A percentile compares a stretch with the other conserved stretches of the same genome.
Evolutionary conservation across 192 early-diverging fungal species (phyloP).

Genomic region (Phycomyces blakesleeanus): DNA sequence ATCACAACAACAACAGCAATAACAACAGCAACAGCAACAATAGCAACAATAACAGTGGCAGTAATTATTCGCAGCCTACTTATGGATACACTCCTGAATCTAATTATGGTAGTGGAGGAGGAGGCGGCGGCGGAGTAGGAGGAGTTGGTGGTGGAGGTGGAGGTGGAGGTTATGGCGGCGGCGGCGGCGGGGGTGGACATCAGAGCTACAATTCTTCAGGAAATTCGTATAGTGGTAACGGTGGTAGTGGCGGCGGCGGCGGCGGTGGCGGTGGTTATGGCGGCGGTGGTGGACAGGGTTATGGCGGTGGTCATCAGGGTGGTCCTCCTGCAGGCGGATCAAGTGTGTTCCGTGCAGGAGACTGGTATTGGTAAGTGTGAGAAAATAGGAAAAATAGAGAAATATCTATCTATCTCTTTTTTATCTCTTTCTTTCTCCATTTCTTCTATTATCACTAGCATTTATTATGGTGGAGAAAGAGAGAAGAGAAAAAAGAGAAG

Average conservation of each 20-base stretch:
- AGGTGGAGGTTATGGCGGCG: slow-evolving; percentile 4
- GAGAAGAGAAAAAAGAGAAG: no score
- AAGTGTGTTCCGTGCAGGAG: slow-evolving; percentile 39
- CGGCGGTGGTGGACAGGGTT: slow-evolving; percentile 25
- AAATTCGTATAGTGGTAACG: slow-evolving; percentile 19
- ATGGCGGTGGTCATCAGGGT: slow-evolving; percentile 24
- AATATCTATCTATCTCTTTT: no score
- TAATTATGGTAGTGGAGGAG: slow-evolving; percentile 23
- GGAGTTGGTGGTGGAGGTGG: slow-evolving; percentile 5
- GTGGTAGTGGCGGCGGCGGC: slow-evolving; percentile 20
- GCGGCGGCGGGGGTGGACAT: slow-evolving; percentile 3
- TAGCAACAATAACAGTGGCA: slow-evolving; percentile 17
- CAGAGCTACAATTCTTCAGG: slow-evolving; percentile 19
- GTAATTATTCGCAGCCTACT: slow-evolving; percentile 6
- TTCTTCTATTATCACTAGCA: no score
- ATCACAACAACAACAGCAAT: slow-evolving; percentile 18
- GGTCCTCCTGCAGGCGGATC: slow-evolving; percentile 25
- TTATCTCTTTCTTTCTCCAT: not conserved
- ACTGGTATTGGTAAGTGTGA: slow-evolving; percentile 56
- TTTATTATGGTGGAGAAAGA: no score
- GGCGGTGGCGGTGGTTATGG: slow-evolving; percentile 19
- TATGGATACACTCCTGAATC: slow-evolving; percentile 5
- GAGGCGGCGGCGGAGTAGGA: no score
- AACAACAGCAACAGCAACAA: no score
- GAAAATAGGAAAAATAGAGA: not conserved